phyloP scores from a whole-genome alignment of 225 moss, liverwort and hornwort species.

The Pseudisothecium myosuroides region DNA sequence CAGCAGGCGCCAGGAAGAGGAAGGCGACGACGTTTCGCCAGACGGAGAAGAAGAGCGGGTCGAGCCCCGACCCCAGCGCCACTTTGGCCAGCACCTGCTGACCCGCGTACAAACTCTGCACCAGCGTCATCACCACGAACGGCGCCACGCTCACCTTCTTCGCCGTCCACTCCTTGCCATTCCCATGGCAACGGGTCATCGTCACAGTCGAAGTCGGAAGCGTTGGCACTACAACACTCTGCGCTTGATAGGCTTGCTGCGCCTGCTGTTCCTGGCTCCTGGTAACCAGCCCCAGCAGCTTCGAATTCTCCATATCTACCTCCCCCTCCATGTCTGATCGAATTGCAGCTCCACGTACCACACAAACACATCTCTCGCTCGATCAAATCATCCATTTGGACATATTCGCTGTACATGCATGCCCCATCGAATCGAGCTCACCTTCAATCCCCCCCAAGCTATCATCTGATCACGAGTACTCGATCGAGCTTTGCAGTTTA shows the following conservation, averaged over 20 bases:
- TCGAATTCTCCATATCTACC: background rate
- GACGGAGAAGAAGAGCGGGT: background rate
- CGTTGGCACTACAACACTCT: background rate
- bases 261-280: background rate
- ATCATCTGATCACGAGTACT: background rate
- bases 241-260: background rate
- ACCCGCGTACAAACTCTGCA: slow-evolving; percentile 1
- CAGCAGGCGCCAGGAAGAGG: slow-evolving; percentile 9
- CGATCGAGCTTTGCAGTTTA: background rate
- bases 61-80: slow-evolving; percentile 10
- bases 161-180: background rate
- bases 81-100: slow-evolving; percentile 3
- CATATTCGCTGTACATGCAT: background rate
- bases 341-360: background rate
- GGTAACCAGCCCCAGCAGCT: background rate
- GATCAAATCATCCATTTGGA: background rate
- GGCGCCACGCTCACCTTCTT: background rate
- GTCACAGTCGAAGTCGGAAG: background rate
- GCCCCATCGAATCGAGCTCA: background rate
- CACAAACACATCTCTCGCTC: background rate
- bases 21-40: slow-evolving; percentile 6
- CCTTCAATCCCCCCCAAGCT: background rate
- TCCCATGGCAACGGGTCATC: background rate
- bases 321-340: background rate
- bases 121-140: background rate